Base-by-base conservation (phyloP, 2,329 filamentous ascomycete genomes). In the Talaromyces sp. region DNA sequence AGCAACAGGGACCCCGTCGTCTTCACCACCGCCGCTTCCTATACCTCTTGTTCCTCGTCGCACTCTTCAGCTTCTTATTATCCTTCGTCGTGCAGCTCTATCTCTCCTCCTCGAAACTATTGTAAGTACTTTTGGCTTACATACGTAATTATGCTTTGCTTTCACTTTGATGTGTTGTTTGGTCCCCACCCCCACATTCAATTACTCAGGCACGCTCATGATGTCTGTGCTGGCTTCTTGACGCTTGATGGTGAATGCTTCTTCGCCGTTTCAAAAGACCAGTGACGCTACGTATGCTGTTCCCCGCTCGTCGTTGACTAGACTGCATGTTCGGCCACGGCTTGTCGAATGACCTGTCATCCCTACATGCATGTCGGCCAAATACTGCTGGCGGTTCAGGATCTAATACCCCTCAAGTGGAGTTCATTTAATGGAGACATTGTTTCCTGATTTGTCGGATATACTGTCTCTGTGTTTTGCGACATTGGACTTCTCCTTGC, bases 11-110 rank as follows among this genome's bases (percentile, higher is more conserved):
- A 39, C 14, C 31, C 52, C 54, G 16, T 19, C 37, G 37, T 39
- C 37, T n/a, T 45, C 56, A 59, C 56, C 56, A 59, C 56, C 22
- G 39, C 56, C 3, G 11, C 58, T 60, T 48, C 63, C 14, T 43
- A 56, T 33, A 39, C 50, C 27, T 65, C 64, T 54, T 61, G 57
- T 41, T 54, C 45, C 57, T 65, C 63, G 13, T 65, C 63, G 35
- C 57, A 54, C 1, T 65, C 64, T 11, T 62, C 52, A 16, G 35
- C 64, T 50, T 65, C 64, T 7, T 39, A 58, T 22, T 65, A 65
- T 65, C 64, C 64, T 37, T 62, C 64, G 11, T 65, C 64, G 22
- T 65, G 59, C 52, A 58, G 59, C 27, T 65, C 64, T 39, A 50
- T 59, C n/a, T 65, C 60, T 11, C 60, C 64, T 56, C 64, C 64